These are phyloP conservation scores for Phallus indusiatus DNA, from an alignment of 768 basidiomycete genomes.

Conservation along the genomic window DNA sequence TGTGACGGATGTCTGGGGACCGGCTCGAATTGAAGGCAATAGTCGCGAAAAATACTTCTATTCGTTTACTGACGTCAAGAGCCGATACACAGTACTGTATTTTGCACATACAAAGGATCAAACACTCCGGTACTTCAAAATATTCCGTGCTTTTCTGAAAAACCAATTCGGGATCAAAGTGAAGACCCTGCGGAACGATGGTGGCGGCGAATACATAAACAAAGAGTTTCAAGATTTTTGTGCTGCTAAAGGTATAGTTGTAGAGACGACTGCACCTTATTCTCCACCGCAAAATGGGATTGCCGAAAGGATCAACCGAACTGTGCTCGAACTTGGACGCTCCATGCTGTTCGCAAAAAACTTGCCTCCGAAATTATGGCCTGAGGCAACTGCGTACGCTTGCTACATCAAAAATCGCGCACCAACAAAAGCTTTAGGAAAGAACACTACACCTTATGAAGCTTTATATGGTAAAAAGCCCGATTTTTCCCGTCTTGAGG, in stretches of 20 bases:
- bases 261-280: conserved; percentile 26
- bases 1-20: conserved; percentile 23
- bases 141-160: conserved; percentile 10
- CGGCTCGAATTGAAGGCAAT: conserved; percentile 2
- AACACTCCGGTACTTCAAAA: conserved; percentile 7
- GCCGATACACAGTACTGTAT: conserved; percentile 12
- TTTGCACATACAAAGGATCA: conserved; percentile 13
- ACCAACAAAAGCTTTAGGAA: neutral
- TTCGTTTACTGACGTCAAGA: conserved; percentile 14
- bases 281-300: conserved; percentile 29
- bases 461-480: conserved; percentile 17
- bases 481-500: conserved; percentile 6
- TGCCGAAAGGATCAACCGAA: conserved; percentile 1
- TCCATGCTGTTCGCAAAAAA: neutral
- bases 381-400: neutral
- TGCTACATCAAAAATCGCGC: conserved; percentile 6
- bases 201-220: conserved; percentile 12
- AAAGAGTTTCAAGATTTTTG: conserved; percentile 16
- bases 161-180: neutral
- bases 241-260: conserved; percentile 18
- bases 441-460: conserved; percentile 16
- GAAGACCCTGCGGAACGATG: neutral
- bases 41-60: conserved; percentile 9
- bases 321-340: neutral
- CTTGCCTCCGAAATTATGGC: neutral